These are phyloP conservation scores for Globisporangium perplexum DNA, from an alignment of 352 stramenopile genomes.

Conservation along the genomic window DNA sequence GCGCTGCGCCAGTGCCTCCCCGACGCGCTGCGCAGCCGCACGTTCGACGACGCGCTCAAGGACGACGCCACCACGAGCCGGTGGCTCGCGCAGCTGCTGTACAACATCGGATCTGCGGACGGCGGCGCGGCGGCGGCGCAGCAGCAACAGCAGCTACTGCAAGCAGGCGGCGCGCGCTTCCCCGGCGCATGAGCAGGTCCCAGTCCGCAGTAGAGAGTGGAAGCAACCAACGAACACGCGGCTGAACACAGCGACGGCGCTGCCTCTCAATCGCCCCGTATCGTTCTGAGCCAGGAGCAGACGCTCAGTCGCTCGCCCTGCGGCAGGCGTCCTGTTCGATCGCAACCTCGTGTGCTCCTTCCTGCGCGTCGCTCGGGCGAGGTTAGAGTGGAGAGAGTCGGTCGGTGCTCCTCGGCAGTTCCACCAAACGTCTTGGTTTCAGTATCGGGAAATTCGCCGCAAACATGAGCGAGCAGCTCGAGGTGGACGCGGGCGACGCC, in stretches of 20 bases:
- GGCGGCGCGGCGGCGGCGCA: conserved; percentile 2
- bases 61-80: conserved; percentile 96
- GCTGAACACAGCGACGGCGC: too few relatives aligned
- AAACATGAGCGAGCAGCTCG: conserved; percentile 26
- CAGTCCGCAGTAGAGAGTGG: neutral
- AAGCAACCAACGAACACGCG: neutral
- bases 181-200: neutral
- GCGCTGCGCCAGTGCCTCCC: conserved; percentile 96
- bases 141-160: neutral
- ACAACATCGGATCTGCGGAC: conserved; percentile 71
- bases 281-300: too few relatives aligned
- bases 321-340: too few relatives aligned
- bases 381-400: too few relatives aligned
- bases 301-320: too few relatives aligned
- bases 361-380: too few relatives aligned
- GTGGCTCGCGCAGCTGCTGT: conserved; percentile 94
- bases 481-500: conserved; percentile 71
- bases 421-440: neutral
- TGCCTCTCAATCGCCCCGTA: too few relatives aligned
- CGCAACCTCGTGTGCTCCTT: too few relatives aligned
- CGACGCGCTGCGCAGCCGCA: conserved; percentile 91
- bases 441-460: neutral
- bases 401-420: too few relatives aligned
- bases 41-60: conserved; percentile 92
- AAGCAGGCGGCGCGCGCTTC: neutral